These are phyloP conservation scores for Rhynchosporium graminicola DNA, from an alignment of 2,329 filamentous ascomycete genomes.

Conservation along the genomic window DNA sequence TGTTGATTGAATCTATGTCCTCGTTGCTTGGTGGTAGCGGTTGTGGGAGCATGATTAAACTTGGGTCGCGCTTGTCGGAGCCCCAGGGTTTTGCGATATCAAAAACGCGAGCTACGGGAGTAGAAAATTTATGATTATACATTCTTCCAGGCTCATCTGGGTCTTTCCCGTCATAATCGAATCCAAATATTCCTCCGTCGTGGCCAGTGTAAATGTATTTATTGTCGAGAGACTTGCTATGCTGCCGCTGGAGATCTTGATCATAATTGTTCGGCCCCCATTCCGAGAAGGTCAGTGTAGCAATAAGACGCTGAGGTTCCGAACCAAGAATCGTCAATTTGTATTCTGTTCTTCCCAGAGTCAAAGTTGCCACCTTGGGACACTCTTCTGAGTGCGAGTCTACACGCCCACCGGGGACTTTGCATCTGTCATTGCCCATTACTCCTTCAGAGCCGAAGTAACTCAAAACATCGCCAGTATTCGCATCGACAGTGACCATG, in stretches of 20 bases:
- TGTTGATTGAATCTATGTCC: conserved; percentile 51
- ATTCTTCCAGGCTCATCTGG: conserved; percentile 44
- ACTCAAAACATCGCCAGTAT: conserved; percentile 78
- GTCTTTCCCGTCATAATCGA: conserved; percentile 59
- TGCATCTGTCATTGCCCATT: conserved; percentile 58
- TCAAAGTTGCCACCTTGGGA: conserved; percentile 76
- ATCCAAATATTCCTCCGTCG: conserved; percentile 80
- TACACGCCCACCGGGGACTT: conserved; percentile 55
- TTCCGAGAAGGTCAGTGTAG: conserved; percentile 88
- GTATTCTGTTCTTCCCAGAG: conserved; percentile 85
- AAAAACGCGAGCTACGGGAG: conserved; percentile 84
- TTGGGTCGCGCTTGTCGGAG: conserved; percentile 65
- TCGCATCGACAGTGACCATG: conserved; percentile 85
- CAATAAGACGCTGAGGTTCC: conserved; percentile 73
- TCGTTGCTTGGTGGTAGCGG: conserved; percentile 62
- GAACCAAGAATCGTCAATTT: conserved; percentile 80
- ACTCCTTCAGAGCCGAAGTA: conserved; percentile 77
- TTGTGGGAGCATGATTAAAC: conserved; percentile 84
- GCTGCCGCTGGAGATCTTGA: conserved; percentile 81
- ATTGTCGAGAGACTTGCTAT: conserved; percentile 76
- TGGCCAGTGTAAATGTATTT: conserved; percentile 87
- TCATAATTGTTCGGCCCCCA: conserved; percentile 94
- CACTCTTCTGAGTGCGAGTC: conserved; percentile 69
- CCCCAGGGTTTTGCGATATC: conserved; percentile 78
- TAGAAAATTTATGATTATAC: conserved; percentile 69